phyloP scores from a whole-genome alignment of 768 basidiomycete species.

The Favolaschia claudopus region DNA sequence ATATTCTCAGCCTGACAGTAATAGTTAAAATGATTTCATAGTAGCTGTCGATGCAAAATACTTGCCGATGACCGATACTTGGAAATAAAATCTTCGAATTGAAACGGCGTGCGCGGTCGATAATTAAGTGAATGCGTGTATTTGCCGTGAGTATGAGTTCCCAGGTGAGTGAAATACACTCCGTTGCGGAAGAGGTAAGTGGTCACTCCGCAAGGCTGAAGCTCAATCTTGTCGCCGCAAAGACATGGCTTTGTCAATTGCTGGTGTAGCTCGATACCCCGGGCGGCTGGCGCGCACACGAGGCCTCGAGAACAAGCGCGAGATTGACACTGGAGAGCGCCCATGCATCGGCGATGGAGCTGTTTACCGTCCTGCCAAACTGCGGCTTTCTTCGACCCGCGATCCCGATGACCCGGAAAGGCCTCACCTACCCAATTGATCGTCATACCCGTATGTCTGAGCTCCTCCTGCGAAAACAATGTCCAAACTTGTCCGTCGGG shows the following conservation, averaged over 20 bases:
- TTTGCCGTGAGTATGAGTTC: not conserved
- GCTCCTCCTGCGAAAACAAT: not conserved
- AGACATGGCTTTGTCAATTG: not conserved
- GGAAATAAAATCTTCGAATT: not conserved
- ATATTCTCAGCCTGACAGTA: too few species aligned
- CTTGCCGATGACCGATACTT: too few species aligned
- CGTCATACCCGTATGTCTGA: not conserved
- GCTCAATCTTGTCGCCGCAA: not conserved
- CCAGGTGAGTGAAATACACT: not conserved
- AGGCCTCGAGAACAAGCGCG: not conserved
- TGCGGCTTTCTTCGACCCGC: not conserved
- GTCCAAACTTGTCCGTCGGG: not conserved
- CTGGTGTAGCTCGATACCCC: not conserved
- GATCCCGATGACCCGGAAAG: not conserved
- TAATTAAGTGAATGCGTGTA: slow-evolving; percentile 2
- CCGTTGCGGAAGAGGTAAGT: not conserved
- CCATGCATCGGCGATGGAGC: not conserved
- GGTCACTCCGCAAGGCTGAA: not conserved
- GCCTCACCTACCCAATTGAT: not conserved
- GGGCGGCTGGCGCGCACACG: not conserved
- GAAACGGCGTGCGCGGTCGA: not conserved
- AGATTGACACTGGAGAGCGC: not conserved
- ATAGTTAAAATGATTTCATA: too few species aligned
- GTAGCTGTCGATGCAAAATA: too few species aligned
- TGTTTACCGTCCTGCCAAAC: slow-evolving; percentile 2